A percentile compares a stretch with the other conserved stretches of the same genome.
Conservation (phyloP, 2,329 filamentous ascomycete genomes). For the Nothopassalora personata region DNA sequence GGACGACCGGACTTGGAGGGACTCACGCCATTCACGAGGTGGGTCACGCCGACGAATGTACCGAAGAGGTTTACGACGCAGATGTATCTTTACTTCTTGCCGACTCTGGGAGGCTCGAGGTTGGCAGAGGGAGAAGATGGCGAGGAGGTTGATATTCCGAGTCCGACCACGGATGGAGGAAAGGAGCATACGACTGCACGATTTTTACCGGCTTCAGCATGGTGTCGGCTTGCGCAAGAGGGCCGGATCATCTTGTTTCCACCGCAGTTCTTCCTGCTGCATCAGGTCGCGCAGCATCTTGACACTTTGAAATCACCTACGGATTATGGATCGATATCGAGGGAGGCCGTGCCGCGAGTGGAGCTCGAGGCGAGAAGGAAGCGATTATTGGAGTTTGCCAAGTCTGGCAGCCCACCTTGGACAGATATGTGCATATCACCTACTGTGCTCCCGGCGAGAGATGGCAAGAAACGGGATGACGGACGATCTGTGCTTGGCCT, state of each 20-base stretch:
- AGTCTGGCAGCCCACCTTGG: conserved; percentile 37
- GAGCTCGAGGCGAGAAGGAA: conserved; percentile 49
- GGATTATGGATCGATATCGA: conserved; percentile 28
- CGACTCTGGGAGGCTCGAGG: conserved; percentile 40
- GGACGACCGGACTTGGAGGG: conserved; percentile 61
- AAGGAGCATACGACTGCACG: conserved; percentile 68
- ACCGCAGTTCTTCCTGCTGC: conserved; percentile 74
- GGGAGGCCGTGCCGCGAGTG: conserved; percentile 24
- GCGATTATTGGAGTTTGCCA: conserved; percentile 51
- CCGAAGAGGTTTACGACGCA: conserved; percentile 84
- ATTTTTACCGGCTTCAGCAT: conserved; percentile 66
- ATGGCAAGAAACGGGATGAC: conserved; percentile 41
- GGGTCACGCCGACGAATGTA: conserved; percentile 74
- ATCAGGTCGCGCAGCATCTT: conserved; percentile 39
- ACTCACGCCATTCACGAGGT: conserved; percentile 79
- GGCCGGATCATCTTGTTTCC: conserved; percentile 81
- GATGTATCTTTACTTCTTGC: conserved; percentile 93
- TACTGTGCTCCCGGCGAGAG: conserved; percentile 31
- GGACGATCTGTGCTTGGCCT: conserved; percentile 50
- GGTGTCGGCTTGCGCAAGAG: conserved; percentile 59
- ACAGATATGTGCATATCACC: conserved; percentile 43
- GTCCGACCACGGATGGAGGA: conserved; percentile 66
- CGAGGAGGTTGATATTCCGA: conserved; percentile 56
- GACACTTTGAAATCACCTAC: conserved; percentile 27
- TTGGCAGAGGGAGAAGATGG: conserved; percentile 20